These are phyloP conservation scores for Neonectria coccinea DNA, from an alignment of 2,329 filamentous ascomycete genomes.

Conservation along the genomic window DNA sequence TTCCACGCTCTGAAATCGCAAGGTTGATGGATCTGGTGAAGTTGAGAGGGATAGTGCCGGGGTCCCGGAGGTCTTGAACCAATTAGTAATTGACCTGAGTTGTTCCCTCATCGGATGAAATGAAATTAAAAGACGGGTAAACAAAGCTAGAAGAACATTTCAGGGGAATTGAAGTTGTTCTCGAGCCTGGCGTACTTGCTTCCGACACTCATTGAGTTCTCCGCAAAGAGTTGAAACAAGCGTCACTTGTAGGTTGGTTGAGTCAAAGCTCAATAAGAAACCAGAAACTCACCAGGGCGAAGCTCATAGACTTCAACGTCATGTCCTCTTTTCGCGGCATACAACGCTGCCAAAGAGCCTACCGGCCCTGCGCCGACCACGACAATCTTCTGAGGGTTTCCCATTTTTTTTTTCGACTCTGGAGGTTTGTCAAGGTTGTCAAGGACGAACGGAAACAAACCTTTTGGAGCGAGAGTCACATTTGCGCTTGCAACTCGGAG, in stretches of 20 bases:
- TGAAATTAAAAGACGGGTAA: background rate
- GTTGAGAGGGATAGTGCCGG: constrained; percentile 85
- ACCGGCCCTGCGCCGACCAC: constrained; percentile 95
- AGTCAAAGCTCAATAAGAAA: constrained; percentile 16
- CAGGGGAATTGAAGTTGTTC: background rate
- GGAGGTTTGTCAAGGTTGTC: constrained; percentile 25
- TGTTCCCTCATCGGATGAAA: constrained; percentile 11
- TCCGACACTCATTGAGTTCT: constrained; percentile 11
- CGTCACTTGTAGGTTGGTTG: background rate
- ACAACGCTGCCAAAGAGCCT: constrained; percentile 89
- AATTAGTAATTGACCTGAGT: constrained; percentile 33
- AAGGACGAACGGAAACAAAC: constrained; percentile 42
- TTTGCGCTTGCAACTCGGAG: constrained; percentile 16
- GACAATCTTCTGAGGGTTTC: constrained; percentile 73
- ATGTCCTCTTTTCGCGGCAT: constrained; percentile 88
- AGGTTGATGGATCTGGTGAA: constrained; percentile 99
- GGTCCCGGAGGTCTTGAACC: constrained; percentile 83
- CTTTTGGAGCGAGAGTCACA: constrained; percentile 21
- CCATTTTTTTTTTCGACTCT: constrained; percentile 53
- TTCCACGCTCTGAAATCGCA: constrained; percentile 91
- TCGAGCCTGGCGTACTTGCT: constrained; percentile 5
- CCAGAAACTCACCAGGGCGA: constrained; percentile 76
- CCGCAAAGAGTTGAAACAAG: constrained; percentile 7
- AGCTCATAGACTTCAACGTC: constrained; percentile 95
- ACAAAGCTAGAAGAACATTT: background rate